Conservation (phyloP, 352 stramenopile genomes). For the Phytophthora tubulina region DNA sequence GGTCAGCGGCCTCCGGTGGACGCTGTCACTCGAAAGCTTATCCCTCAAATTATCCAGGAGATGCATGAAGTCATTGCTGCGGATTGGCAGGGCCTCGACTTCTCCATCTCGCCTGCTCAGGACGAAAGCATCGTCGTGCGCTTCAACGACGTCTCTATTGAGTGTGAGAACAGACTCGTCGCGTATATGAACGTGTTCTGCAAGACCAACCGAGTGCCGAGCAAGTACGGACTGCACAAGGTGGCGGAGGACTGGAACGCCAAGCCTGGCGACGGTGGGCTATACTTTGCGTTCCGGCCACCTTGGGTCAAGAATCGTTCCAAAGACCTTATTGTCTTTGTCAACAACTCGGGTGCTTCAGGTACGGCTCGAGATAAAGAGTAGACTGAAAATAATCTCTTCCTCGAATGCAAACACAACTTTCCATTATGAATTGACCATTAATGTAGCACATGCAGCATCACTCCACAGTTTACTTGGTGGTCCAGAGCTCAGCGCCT, state of each 20-base stretch:
- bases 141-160: constrained; percentile 54
- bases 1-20: constrained; percentile 63
- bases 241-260: constrained; percentile 85
- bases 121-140: constrained; percentile 76
- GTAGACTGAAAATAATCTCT: background rate
- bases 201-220: constrained; percentile 68
- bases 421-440: constrained; percentile 28
- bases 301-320: constrained; percentile 73
- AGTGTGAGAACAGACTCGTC: constrained; percentile 69
- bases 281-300: constrained; percentile 72
- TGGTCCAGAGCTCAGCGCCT: constrained; percentile 81
- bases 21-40: constrained; percentile 68
- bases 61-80: constrained; percentile 64
- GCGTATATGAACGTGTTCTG: constrained; percentile 89
- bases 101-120: constrained; percentile 61
- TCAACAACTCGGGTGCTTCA: constrained; percentile 30
- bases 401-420: constrained; percentile 19
- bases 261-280: constrained; percentile 63
- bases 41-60: constrained; percentile 80
- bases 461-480: constrained; percentile 55
- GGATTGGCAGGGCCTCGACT: constrained; percentile 72
- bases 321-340: constrained; percentile 60
- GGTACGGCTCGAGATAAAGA: constrained; percentile 18
- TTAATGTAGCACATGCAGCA: constrained; percentile 12
- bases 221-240: constrained; percentile 82